Base-by-base conservation (phyloP, 495 filamentous ascomycete species). In the Trichoderma virens region DNA sequence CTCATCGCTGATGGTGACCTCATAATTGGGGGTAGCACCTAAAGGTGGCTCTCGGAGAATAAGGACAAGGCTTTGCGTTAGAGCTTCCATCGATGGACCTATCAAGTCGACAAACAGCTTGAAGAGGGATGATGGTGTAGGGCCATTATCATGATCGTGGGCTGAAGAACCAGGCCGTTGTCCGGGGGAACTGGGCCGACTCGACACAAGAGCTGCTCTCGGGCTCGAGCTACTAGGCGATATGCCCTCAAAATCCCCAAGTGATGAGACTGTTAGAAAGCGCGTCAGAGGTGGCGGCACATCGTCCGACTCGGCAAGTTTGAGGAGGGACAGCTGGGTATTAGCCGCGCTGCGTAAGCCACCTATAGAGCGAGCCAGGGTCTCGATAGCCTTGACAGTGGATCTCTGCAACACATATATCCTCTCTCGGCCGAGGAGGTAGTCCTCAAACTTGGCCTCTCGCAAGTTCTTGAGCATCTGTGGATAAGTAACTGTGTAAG, bases 51-150 rank as follows among this genome's bases (percentile, higher is more conserved):
- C 92, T 30, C 90, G 86, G 18, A 98, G 86, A 27, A 96, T 91
- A 65, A 92, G 86, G 38, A 89, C 89, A 41, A 98, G 80, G 0
- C 94, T 98, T 65, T 89, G 91, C 9, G 92, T 91, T 30, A 98
- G 80, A 0, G 93, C 96, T 72, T 95, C 93, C 91, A 98, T 96
- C 1, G 92, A 92, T 1, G 94, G 93, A 0, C 94, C 94, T 39
- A 98, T 76, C 67, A 93, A 86, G 18, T 79, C 78, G 43, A 98
- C 96, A 70, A 98, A 98, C 7, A 87, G 77, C 6, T 88, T 85
- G 70, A 97, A 97, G 61, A 97, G 91, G 35, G 93, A 89, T 0
- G 88, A 81, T 16, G 89, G 84, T 59, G 83, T 86, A 30, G 61
- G 14, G n/a, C 34, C 20, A n/a, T 62, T 38, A 11, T 14, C 34